Conservation (phyloP, 2,329 filamentous ascomycete genomes). For the Nakataea oryzae region DNA sequence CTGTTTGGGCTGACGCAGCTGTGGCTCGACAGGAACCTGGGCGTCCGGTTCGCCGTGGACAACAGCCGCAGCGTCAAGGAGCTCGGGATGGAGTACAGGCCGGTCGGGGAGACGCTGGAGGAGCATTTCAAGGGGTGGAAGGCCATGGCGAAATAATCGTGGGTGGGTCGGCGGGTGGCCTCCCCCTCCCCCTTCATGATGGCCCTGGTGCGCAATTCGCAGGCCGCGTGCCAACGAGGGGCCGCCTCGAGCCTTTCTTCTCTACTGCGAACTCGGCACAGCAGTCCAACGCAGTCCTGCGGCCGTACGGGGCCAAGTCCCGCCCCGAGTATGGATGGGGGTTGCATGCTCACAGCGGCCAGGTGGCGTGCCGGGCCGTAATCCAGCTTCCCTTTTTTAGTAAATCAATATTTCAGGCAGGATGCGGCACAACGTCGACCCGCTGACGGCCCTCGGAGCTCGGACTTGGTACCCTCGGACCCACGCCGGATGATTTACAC, state of each 20-base stretch:
- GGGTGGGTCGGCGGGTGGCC: background rate
- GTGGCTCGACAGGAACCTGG: background rate
- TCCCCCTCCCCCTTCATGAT: too few relatives aligned
- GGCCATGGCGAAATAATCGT: background rate
- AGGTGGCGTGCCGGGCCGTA: too few relatives aligned
- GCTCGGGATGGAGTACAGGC: slow-evolving; percentile 48
- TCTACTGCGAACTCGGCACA: too few relatives aligned
- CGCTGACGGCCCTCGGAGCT: background rate
- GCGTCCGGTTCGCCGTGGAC: slow-evolving; percentile 35
- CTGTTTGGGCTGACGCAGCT: background rate
- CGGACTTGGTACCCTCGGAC: background rate
- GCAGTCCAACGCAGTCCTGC: too few relatives aligned
- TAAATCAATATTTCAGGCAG: background rate
- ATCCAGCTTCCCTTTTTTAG: background rate
- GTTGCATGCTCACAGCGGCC: too few relatives aligned
- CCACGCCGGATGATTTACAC: background rate
- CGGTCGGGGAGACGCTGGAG: slow-evolving; percentile 35
- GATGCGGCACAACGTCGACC: background rate
- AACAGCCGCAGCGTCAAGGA: slow-evolving; percentile 43
- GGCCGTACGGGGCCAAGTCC: background rate
- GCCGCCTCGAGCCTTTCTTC: too few relatives aligned
- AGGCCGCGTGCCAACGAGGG: too few relatives aligned
- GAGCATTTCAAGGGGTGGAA: background rate
- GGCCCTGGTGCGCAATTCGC: too few relatives aligned
- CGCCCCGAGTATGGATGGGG: background rate